Base-by-base conservation (phyloP, 2,329 filamentous ascomycete genomes). In the Aspergillus viridinutans region DNA sequence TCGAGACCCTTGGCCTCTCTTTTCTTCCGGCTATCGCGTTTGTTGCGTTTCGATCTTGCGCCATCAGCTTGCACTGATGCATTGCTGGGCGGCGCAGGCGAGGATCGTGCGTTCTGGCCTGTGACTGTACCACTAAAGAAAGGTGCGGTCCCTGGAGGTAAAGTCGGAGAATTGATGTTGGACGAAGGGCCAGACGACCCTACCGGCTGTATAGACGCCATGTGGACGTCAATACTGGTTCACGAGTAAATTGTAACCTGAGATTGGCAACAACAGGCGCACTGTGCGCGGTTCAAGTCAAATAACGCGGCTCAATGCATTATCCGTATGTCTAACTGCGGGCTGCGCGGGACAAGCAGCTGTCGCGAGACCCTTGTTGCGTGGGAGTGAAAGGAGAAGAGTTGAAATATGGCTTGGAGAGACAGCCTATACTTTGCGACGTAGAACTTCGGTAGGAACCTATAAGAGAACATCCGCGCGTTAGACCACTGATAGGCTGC, bases 11-110 rank as follows among this genome's bases (percentile, higher is more conserved):
- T 77, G 29, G 75, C 72, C 57, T 76, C 74, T 12, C 74, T 71
- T 59, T 76, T 77, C 59, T 77, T 77, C 56, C 74, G 73, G 63
- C 73, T 76, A 49, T 77, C 75, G 32, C 73, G 69, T 65, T 77
- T 77, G 55, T 72, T 75, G 56, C 75, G 67, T 55, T 77, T 77
- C 28, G 71, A 67, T 42, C 69, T 69, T 35, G 61, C 51, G 43
- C 60, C 58, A 54, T 74, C 72, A 14, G 63, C 65, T 58, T 69
- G 70, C 8, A 58, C 63, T 8, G 69, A 69, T 23, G 63, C 59
- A 49, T 63, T 68, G 14, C 63, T 67, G 26, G 64, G 61, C 5
- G 72, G 71, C 1, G 68, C 70, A 48, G 72, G 72, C 14, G 73
- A 74, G 4, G 69, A 68, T 58, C 71, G 65, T 8, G 63, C 59